Evolutionary conservation across 2,329 filamentous ascomycete species (phyloP), one percentile per base, ranked within the genome.

Genomic region (Purpureocillium lavendulum): DNA sequence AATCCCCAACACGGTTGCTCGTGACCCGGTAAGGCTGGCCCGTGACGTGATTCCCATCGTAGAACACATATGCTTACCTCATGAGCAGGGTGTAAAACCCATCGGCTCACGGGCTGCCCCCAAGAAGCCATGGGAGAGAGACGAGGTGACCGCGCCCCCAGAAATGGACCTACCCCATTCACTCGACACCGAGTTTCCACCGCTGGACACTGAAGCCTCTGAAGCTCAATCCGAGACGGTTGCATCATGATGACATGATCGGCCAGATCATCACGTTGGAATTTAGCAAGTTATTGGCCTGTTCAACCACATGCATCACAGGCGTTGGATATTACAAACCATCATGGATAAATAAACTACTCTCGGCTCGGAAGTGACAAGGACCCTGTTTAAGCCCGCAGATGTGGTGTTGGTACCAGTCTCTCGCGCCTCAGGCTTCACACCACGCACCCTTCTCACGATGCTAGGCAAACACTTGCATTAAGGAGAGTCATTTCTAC

Each of bases 41-140:
- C 12, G 8, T 10, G 12, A 12, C 12, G n/a, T 30, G 3, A 16
- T 14, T 24, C 30, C 28, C 7, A 11, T 7, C 16, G 7, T 14
- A 10, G 21, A n/a, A n/a, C 13, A 9, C 17, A 1, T 15, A 3
- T 21, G 12, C 36, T 43, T 30, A 40, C 30, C 30, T 14, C 17
- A 6, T 28, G 21, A 26, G 12, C 30, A 72, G 69, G 58, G 65
- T 2, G 61, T 72, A 12, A 69, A 67, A 37, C 70, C 71, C 0
- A 56, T 73, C 30, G 70, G 71, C 10, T 58, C 64, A 36, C 62
- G 69, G 33, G 48, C 62, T 17, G 71, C 65, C 11, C 71, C 73
- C 0, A 65, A 56, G 38, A 79, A 79, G 61, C 89, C 89, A 1
- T 96, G 89, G 89, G 89, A 95, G 65, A 84, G 70, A 50, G 69